Conservation (phyloP, 2,329 filamentous ascomycete genomes). For the Microsporum ferrugineum region DNA sequence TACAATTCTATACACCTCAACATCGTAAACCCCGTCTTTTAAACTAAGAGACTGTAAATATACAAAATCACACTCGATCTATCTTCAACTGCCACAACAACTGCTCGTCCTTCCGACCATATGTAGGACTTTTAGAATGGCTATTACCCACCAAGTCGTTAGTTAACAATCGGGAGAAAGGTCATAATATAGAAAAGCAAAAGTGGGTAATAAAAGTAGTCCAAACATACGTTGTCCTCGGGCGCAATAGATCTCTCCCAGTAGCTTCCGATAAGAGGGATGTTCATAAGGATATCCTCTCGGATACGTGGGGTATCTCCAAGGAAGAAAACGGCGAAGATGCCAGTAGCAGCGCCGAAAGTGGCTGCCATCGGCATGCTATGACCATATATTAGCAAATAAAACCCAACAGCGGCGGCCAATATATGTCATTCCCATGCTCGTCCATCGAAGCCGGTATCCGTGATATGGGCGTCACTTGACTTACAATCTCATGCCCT, state of each 20-base stretch:
- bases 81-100: neutral
- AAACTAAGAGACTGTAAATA: constrained; percentile 1
- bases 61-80: neutral
- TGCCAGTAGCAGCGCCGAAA: constrained; percentile 47
- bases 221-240: constrained; percentile 47
- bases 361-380: constrained; percentile 40
- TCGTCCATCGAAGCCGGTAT: neutral
- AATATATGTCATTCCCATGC: neutral
- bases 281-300: constrained; percentile 50
- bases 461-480: neutral
- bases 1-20: constrained; percentile 2
- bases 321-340: constrained; percentile 54
- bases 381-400: constrained; percentile 4
- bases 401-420: neutral
- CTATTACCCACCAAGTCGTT: neutral
- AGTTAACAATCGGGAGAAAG: neutral
- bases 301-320: constrained; percentile 52
- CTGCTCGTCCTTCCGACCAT: neutral
- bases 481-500: constrained; percentile 37
- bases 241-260: constrained; percentile 48
- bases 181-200: neutral
- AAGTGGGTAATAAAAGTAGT: neutral
- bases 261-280: constrained; percentile 47
- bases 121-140: neutral
- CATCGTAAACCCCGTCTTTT: neutral